Base-by-base conservation (phyloP, 495 filamentous ascomycete species). In the Podospora pseudopauciseta region DNA sequence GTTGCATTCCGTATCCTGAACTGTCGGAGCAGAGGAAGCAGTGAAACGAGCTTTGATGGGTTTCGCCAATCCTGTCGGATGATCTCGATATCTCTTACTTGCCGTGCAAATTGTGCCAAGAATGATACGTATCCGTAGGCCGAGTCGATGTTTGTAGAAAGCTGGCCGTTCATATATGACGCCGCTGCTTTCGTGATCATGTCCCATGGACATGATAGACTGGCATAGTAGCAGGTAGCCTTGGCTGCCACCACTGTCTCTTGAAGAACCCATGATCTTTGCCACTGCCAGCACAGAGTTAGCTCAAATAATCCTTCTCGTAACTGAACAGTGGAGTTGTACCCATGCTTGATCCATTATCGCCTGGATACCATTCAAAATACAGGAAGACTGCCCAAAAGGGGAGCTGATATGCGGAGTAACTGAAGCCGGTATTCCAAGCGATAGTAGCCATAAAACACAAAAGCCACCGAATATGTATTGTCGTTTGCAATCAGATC, bases 381-480 rank as follows among this genome's bases (percentile, higher is more conserved):
- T 68, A 11, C 60, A 49, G 7, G 55, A 61, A 2, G 66, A 69
- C 66, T 65, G 63, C 5, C 28, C 53, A 20, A 71, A 57, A 65
- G 68, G 70, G 23, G 39, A 49, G 39, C 70, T 44, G 59, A 71
- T 58, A 23, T 69, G 63, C 13, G 54, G 59, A 56, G 66, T 69
- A 18, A 66, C 64, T 13, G 64, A 67, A 6, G 66, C 62, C 26
- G 49, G 54, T 15, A 68, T 44, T 0, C 66, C 70, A 27, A 65
- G 30, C 13, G 67, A 61, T 18, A 71, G 70, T n/a, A 68, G 32
- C 63, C 63, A 61, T 1, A 69, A 56, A 11, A 71, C 34, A 56
- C 64, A 71, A 60, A 71, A 71, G 5, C 62, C 70, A n/a, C 70
- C 70, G 57, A 71, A 71, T 6, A 68, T 58, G 56, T 71, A 66